Conservation (phyloP, 2,329 filamentous ascomycete genomes). For the Drechmeria coniospora region DNA sequence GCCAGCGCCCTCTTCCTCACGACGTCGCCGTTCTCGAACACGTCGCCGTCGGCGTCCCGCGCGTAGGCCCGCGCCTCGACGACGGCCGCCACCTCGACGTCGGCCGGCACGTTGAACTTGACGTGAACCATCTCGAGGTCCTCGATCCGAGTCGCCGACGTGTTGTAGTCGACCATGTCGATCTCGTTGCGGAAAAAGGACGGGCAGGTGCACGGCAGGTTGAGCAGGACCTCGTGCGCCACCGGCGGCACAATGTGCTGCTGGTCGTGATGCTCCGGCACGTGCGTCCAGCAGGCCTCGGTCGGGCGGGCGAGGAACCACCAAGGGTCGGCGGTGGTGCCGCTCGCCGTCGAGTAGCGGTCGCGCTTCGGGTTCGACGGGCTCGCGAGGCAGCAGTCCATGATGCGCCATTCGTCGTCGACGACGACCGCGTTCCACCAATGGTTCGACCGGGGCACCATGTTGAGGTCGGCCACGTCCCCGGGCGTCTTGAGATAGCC, state of each 20-base stretch:
- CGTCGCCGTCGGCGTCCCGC: constrained; percentile 74
- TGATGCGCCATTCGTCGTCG: constrained; percentile 89
- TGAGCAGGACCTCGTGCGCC: constrained; percentile 69
- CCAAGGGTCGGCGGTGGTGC: constrained; percentile 64
- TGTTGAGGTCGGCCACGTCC: constrained; percentile 64
- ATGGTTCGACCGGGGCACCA: constrained; percentile 79
- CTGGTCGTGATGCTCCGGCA: constrained; percentile 72
- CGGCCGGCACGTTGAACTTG: constrained; percentile 71
- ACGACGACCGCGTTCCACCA: constrained; percentile 95
- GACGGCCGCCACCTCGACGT: constrained; percentile 85
- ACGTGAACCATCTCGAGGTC: constrained; percentile 88
- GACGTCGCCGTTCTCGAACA: constrained; percentile 81
- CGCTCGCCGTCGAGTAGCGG: constrained; percentile 59
- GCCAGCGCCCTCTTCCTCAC: constrained; percentile 75
- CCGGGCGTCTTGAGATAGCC: constrained; percentile 87
- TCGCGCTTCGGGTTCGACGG: constrained; percentile 74
- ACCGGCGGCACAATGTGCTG: constrained; percentile 88
- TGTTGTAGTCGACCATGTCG: constrained; percentile 80
- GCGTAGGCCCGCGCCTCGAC: constrained; percentile 73
- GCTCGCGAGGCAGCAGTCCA: constrained; percentile 84
- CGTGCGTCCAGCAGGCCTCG: constrained; percentile 90
- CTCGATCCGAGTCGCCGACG: constrained; percentile 69
- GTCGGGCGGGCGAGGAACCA: constrained; percentile 86
- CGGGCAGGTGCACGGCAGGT: constrained; percentile 73
- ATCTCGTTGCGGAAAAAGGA: constrained; percentile 73